Evolutionary conservation across 257 asterid genomes (phyloP), one percentile per base, ranked within the genome.

Genomic region (Avicennia marina): DNA sequence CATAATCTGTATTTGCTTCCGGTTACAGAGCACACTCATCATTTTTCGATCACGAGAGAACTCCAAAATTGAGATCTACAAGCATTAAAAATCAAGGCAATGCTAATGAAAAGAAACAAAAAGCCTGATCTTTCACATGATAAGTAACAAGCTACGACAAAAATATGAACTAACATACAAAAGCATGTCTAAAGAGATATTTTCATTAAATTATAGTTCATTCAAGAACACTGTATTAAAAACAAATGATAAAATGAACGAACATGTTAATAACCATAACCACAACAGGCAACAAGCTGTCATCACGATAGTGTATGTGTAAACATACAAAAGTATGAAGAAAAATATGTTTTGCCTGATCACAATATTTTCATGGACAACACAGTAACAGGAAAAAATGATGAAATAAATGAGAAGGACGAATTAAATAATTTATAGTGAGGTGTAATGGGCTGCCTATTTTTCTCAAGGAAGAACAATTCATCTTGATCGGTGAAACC

Each of bases 21-120:
- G 85, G 83, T 79, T 84, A 81, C 95, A 89, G 32, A 93, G 96
- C 72, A 84, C 95, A 71, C 99, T 93, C 99, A 93, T 93, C 99
- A 93, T 83, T 69, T 93, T 93, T 47, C 99, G 95, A 71, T 93
- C 97, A 74, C 97, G 99, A 58, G 96, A 86, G 81, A 93, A 93
- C 69, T 93, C 99, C 81, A 93, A 71, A 49, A 71, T 67, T 7
- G 95, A 88, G 58, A 93, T 89, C 98, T 93, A 78, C 72, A 74
- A 48, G 73, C 56, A 71, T 46, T 36, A 60, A 22, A 32, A 50
- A 47, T 55, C 48, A 63, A 54, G 72, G 34, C 55, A 43, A 56
- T 40, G 38, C 48, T 38, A 16, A 50, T 32, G 19, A 53, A 60
- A 27, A 45, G 34, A 41, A 42, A 51, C 48, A 53, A 2, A 49